A percentile compares a stretch with the other conserved stretches of the same genome.
Evolutionary conservation across 345 rosid species (phyloP).

Genomic region (Eutrema yunnanense): DNA sequence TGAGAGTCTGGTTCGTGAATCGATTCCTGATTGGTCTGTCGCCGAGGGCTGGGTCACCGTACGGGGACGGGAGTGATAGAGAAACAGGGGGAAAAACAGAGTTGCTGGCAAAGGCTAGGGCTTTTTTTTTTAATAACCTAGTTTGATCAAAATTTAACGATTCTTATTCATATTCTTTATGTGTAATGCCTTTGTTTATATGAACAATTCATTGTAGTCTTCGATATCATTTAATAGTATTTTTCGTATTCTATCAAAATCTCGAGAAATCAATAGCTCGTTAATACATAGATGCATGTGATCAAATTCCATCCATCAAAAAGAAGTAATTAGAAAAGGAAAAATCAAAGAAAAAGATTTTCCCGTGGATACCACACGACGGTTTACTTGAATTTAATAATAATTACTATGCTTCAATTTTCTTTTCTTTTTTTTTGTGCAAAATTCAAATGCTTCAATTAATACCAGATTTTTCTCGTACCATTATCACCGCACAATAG

Average conservation of each 20-base stretch:
- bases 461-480: no score
- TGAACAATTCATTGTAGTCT: not conserved
- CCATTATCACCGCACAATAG: no score
- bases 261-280: not conserved
- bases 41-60: constrained; percentile 31
- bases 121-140: constrained; percentile 4
- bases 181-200: not conserved
- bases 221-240: not conserved
- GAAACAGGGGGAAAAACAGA: constrained; percentile 3
- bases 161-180: not conserved
- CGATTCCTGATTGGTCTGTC: constrained; percentile 37
- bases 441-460: no score
- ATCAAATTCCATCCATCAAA: not conserved
- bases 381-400: no score
- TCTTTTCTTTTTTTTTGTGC: no score
- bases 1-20: constrained; percentile 11
- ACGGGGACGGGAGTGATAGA: constrained; percentile 16
- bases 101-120: not conserved
- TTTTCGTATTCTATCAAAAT: not conserved
- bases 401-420: no score
- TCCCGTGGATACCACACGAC: no score
- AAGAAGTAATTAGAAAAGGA: no score
- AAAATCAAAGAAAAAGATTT: no score
- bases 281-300: not conserved
- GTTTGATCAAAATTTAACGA: not conserved